Evolutionary conservation across 139 green algal species (phyloP).

Genomic region (Chlorella sorokiniana): DNA sequence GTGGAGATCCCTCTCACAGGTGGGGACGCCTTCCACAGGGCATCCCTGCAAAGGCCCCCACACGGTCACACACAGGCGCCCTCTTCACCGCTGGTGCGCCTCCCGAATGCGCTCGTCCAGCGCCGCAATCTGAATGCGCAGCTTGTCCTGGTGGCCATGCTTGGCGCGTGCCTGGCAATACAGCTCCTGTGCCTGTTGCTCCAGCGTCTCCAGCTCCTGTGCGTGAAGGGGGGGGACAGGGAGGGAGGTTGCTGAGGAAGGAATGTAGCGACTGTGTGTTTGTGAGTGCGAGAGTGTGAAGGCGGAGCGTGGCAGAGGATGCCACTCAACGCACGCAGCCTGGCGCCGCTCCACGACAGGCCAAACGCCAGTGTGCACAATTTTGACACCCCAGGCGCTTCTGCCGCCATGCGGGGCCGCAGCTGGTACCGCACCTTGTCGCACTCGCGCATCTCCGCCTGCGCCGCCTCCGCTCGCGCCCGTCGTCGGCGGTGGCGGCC

Average conservation of each 20-base stretch:
- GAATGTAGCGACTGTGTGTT: too few relatives aligned
- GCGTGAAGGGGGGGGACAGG: neutral
- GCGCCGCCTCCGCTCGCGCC: constrained; percentile 18
- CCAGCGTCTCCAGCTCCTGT: neutral
- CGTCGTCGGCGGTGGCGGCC: neutral
- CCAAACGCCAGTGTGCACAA: too few relatives aligned
- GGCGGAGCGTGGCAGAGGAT: too few relatives aligned
- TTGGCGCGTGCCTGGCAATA: constrained; percentile 41
- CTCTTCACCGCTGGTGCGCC: neutral
- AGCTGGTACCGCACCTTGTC: neutral
- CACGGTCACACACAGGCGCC: neutral
- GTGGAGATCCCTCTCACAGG: too few relatives aligned
- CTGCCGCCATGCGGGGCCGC: too few relatives aligned
- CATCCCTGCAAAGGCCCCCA: too few relatives aligned
- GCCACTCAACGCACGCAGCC: too few relatives aligned
- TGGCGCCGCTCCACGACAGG: too few relatives aligned
- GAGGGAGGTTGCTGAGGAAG: too few relatives aligned
- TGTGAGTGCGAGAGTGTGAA: too few relatives aligned
- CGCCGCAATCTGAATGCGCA: neutral
- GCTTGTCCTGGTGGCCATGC: neutral
- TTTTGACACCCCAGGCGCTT: too few relatives aligned
- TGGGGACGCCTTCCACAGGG: too few relatives aligned
- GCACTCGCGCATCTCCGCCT: constrained; percentile 9
- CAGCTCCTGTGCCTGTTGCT: constrained; percentile 29
- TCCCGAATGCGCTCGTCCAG: neutral